These are phyloP conservation scores for Pulveroboletus sp. DNA, from an alignment of 768 basidiomycete genomes.

Conservation along the genomic window DNA sequence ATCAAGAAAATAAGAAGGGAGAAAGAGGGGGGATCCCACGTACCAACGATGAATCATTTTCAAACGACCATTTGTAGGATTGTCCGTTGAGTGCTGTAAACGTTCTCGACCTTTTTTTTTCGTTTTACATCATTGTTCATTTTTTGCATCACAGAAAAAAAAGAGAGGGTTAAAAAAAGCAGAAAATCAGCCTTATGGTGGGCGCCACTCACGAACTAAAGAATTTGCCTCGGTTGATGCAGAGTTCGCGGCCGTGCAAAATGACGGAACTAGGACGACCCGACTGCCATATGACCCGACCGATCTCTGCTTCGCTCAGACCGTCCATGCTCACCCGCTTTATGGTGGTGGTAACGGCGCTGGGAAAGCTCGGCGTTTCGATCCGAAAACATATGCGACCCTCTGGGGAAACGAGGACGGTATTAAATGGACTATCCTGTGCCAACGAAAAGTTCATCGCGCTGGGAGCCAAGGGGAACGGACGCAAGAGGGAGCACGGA, in stretches of 20 bases:
- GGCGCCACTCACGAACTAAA: constrained; percentile 29
- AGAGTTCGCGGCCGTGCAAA: constrained; percentile 28
- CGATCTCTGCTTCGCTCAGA: constrained; percentile 24
- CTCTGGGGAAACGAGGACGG: constrained; percentile 29
- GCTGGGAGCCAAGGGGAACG: background rate
- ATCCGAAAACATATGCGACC: constrained; percentile 29
- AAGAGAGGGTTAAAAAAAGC: background rate
- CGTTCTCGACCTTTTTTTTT: constrained; percentile 27
- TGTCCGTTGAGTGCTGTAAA: constrained; percentile 34
- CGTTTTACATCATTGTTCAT: constrained; percentile 1
- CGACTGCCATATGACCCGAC: constrained; percentile 30
- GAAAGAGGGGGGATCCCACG: background rate
- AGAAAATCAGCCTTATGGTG: background rate
- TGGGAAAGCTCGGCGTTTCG: constrained; percentile 23
- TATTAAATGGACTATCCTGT: constrained; percentile 32
- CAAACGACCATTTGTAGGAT: constrained; percentile 34
- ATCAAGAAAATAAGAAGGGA: background rate
- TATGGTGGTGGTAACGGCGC: constrained; percentile 19
- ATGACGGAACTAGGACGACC: constrained; percentile 26
- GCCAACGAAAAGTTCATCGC: constrained; percentile 32
- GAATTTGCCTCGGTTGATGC: constrained; percentile 21
- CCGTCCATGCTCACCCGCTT: constrained; percentile 26
- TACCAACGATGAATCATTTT: constrained; percentile 32
- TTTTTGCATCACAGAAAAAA: background rate
- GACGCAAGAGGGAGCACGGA: background rate